Base-by-base conservation (phyloP, 116 monocot genomes). In the Cymodocea nodosa region DNA sequence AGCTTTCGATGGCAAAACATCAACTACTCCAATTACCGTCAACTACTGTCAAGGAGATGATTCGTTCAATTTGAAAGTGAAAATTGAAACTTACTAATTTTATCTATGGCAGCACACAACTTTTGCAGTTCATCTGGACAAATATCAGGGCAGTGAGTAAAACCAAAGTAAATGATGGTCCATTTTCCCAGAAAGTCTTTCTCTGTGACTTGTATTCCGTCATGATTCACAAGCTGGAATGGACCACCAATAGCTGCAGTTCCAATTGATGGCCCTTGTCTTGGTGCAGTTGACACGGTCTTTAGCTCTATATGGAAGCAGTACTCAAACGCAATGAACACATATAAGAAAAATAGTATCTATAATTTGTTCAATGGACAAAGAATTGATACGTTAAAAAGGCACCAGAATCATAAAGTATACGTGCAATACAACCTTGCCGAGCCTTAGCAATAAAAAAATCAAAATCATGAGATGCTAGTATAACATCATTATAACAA, bases 51-150 rank as follows among this genome's bases (percentile, higher is more conserved):
- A n/a, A n/a, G n/a, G n/a, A n/a, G n/a, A n/a, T n/a, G n/a, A n/a
- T n/a, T n/a, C n/a, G n/a, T n/a, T n/a, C n/a, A n/a, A n/a, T 18
- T 30, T 3, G 3, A 30, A 30, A 30, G 30, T 30, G 30, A 30
- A 30, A 30, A 3, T 30, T 63, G 5, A 16, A 50, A 75, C 83
- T 85, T 79, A 95, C 95, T 95, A 52, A 95, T 83, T 76, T 90
- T 87, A 61, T 95, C 95, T 53, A 95, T 68, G 57, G 90, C 82
- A 60, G 60, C 55, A 68, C 87, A 79, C 67, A 95, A 60, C 56
- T 95, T 95, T 63, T 85, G 90, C 22, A 95, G 90, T 70, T 95
- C 95, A 65, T 95, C 95, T 14, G 95, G 95, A 67, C 95, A 95
- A 63, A 95, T 87, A 73, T 95, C 95, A 36, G 95, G 95, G 72